Conservation (phyloP, 2,329 filamentous ascomycete genomes). For the Alternaria gansuensis region DNA sequence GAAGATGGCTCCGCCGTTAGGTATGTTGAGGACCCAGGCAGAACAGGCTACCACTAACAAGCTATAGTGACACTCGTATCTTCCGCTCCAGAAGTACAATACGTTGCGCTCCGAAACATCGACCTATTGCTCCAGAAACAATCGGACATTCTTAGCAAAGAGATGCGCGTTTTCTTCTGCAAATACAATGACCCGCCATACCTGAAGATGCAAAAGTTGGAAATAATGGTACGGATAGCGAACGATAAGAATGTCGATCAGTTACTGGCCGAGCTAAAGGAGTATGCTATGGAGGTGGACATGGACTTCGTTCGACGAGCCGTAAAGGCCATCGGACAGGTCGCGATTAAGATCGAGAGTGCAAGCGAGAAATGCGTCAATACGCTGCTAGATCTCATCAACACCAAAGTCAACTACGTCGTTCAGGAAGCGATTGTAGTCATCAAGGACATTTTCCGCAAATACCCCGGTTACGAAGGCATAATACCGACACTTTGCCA, state of each 20-base stretch:
- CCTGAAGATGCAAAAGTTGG: conserved; percentile 95
- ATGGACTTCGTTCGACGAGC: conserved; percentile 98
- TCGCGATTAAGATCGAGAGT: conserved; percentile 97
- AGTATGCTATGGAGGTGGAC: conserved; percentile 97
- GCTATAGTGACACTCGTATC: conserved; percentile 86
- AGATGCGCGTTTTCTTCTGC: conserved; percentile 98
- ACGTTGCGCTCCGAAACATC: conserved; percentile 95
- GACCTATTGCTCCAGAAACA: conserved; percentile 95
- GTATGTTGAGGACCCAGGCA: conserved; percentile 60
- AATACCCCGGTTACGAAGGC: conserved; percentile 96
- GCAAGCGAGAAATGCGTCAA: conserved; percentile 96
- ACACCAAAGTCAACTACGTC: conserved; percentile 98
- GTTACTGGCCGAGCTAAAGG: conserved; percentile 90
- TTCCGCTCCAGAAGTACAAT: conserved; percentile 95
- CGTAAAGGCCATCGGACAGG: conserved; percentile 95
- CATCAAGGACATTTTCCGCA: conserved; percentile 97
- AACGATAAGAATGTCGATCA: conserved; percentile 98
- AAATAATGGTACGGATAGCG: conserved; percentile 99
- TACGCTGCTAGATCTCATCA: conserved; percentile 89
- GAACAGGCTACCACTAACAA: conserved; percentile 34
- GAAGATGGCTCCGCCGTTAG: conserved; percentile 97
- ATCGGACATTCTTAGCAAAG: conserved; percentile 95
- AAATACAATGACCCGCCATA: conserved; percentile 99
- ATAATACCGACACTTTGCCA: conserved; percentile 97
- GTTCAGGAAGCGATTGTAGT: conserved; percentile 99